These are phyloP conservation scores for Saksenaea vasiformis DNA, from an alignment of 371 early-diverging fungal species.

Conservation along the genomic window DNA sequence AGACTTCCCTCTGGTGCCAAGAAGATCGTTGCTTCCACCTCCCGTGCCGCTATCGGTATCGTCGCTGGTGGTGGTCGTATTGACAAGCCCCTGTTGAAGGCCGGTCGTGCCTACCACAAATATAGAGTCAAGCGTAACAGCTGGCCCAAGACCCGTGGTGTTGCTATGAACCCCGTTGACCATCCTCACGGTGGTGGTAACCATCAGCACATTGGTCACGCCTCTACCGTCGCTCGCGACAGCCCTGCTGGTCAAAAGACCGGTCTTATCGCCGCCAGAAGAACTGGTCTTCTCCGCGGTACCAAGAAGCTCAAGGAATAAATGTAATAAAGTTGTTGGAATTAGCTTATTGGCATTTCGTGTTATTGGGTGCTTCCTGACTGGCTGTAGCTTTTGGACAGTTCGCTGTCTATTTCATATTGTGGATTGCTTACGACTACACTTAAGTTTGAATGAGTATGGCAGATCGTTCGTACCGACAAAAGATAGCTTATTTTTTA, in stretches of 20 bases:
- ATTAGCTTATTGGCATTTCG: too few species aligned
- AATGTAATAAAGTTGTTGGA: constrained; percentile 6
- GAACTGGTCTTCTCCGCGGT: constrained; percentile 90
- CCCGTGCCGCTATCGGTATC: constrained; percentile 98
- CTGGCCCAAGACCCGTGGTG: constrained; percentile 99
- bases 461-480: too few species aligned
- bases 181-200: constrained; percentile 72
- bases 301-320: constrained; percentile 80
- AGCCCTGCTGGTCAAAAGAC: constrained; percentile 96
- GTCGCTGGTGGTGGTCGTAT: constrained; percentile 99
- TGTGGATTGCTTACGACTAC: too few species aligned
- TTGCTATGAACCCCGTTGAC: constrained; percentile 99
- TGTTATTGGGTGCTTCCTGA: too few species aligned
- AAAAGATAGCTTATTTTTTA: too few species aligned
- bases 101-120: constrained; percentile 99
- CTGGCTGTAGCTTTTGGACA: too few species aligned
- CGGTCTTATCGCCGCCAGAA: constrained; percentile 98
- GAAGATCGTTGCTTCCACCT: constrained; percentile 87
- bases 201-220: constrained; percentile 99
- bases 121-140: constrained; percentile 98
- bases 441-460: too few species aligned
- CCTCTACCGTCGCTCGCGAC: constrained; percentile 95
- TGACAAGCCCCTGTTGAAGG: constrained; percentile 99
- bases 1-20: constrained; percentile 98
- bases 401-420: too few species aligned